Percentiles rank a stretch among this genome's conserved stretches.
Conservation (phyloP, 352 stramenopile species). For the Phytopythium helicoides region DNA sequence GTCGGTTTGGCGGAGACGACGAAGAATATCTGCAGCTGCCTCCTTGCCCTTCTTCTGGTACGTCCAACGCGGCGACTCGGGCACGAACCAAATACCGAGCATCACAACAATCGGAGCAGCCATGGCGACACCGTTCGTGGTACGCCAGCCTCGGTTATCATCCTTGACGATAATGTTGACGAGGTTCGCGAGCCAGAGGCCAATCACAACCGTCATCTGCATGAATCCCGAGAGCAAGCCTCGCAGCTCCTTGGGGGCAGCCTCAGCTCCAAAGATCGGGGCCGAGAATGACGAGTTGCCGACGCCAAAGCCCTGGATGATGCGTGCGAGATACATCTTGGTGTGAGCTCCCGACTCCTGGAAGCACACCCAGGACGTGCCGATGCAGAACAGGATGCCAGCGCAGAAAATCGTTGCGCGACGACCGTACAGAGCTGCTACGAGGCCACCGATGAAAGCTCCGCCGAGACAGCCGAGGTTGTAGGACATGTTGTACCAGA, state of each 20-base stretch:
- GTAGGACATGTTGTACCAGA: conserved; percentile 42
- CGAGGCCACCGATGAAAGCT: conserved; percentile 29
- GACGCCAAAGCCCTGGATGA: conserved; percentile 32
- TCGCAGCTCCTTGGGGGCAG: conserved; percentile 38
- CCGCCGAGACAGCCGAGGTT: conserved; percentile 37
- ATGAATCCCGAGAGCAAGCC: conserved; percentile 29
- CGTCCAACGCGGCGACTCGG: conserved; percentile 27
- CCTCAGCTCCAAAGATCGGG: conserved; percentile 36
- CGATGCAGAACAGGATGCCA: conserved; percentile 31
- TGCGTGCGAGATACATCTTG: conserved; percentile 25
- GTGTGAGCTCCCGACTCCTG: conserved; percentile 15
- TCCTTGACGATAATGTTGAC: conserved; percentile 31
- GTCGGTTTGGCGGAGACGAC: conserved; percentile 21
- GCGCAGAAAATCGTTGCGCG: conserved; percentile 32
- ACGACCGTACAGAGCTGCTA: conserved; percentile 24
- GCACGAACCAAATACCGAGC: conserved; percentile 31
- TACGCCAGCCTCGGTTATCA: conserved; percentile 25
- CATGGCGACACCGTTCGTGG: conserved; percentile 32
- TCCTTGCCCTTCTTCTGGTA: conserved; percentile 26
- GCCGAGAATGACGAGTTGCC: conserved; percentile 31
- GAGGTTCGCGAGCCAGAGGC: conserved; percentile 29
- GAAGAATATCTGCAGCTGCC: conserved; percentile 21
- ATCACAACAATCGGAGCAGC: conserved; percentile 36
- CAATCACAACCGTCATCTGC: neutral
- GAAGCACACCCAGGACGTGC: conserved; percentile 27